A percentile compares a stretch with the other conserved stretches of the same genome.
Conservation (phyloP, 495 filamentous ascomycete species). For the Penicillium diatomitis region DNA sequence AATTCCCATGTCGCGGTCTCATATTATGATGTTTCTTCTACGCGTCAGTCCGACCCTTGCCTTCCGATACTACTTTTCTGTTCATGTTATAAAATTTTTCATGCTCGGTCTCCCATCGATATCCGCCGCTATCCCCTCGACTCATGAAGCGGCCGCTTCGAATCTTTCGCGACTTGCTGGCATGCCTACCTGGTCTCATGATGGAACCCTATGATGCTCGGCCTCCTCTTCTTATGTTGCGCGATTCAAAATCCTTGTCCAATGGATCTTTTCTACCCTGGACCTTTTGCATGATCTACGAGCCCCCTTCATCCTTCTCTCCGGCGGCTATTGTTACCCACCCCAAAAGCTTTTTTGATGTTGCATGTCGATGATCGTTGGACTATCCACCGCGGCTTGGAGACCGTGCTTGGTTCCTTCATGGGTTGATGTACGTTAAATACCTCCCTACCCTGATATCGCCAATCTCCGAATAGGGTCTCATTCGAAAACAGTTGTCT, state of each 20-base stretch:
- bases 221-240: slow-evolving; percentile 13
- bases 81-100: too few relatives aligned
- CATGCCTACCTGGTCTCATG: slow-evolving; percentile 31
- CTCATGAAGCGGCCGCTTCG: slow-evolving; percentile 14
- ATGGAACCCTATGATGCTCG: slow-evolving; percentile 8
- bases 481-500: slow-evolving; percentile 47
- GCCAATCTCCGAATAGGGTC: slow-evolving; percentile 34
- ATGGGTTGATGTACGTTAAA: slow-evolving; percentile 74
- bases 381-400: slow-evolving; percentile 28
- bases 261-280: slow-evolving; percentile 27
- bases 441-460: slow-evolving; percentile 45
- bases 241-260: slow-evolving; percentile 8
- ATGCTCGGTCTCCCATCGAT: too few relatives aligned
- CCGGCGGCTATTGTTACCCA: slow-evolving; percentile 26
- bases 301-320: slow-evolving; percentile 12
- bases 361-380: slow-evolving; percentile 31
- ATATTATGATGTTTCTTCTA: slow-evolving; percentile 11
- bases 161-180: slow-evolving; percentile 21
- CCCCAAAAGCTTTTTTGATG: slow-evolving; percentile 16
- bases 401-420: slow-evolving; percentile 56
- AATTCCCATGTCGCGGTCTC: slow-evolving; percentile 9
- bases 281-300: slow-evolving; percentile 26
- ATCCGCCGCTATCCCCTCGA: too few relatives aligned
- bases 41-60: not conserved
- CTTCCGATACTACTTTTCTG: too few relatives aligned